Conservation (phyloP, 768 basidiomycete genomes). For the Podaxis sp. region DNA sequence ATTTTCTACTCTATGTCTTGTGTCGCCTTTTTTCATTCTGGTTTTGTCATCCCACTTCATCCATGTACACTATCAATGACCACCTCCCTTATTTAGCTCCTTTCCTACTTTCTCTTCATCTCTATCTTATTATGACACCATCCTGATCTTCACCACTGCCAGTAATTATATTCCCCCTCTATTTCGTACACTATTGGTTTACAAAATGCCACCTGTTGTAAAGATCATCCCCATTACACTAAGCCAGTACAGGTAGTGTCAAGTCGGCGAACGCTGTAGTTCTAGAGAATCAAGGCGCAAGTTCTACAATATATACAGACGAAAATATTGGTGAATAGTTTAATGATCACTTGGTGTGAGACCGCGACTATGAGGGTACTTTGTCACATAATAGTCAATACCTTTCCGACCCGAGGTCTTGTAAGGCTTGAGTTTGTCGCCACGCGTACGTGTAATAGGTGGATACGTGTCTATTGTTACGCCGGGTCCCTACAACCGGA, state of each 20-base stretch:
- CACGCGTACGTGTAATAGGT: slow-evolving; percentile 29
- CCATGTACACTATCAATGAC: neutral
- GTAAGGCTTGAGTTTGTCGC: slow-evolving; percentile 10
- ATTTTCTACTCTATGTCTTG: neutral
- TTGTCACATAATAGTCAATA: slow-evolving; percentile 51
- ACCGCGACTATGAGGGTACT: slow-evolving; percentile 29
- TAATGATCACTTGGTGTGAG: slow-evolving; percentile 14
- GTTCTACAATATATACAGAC: neutral
- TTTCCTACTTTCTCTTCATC: neutral
- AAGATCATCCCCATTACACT: neutral
- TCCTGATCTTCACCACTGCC: slow-evolving; percentile 21
- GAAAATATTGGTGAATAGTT: slow-evolving; percentile 5
- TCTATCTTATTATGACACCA: slow-evolving; percentile 16
- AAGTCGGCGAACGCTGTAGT: neutral
- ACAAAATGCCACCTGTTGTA: neutral
- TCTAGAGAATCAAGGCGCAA: neutral
- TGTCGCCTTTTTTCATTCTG: neutral
- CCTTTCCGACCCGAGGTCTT: slow-evolving; percentile 32
- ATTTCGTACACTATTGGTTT: neutral
- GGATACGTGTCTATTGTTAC: slow-evolving; percentile 56
- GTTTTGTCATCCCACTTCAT: neutral
- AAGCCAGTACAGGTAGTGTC: neutral
- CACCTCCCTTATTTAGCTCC: neutral
- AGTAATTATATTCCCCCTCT: neutral
- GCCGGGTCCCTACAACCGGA: slow-evolving; percentile 47